Evolutionary conservation across 2,329 filamentous ascomycete genomes (phyloP).

Genomic region (Cladophialophora bantiana): DNA sequence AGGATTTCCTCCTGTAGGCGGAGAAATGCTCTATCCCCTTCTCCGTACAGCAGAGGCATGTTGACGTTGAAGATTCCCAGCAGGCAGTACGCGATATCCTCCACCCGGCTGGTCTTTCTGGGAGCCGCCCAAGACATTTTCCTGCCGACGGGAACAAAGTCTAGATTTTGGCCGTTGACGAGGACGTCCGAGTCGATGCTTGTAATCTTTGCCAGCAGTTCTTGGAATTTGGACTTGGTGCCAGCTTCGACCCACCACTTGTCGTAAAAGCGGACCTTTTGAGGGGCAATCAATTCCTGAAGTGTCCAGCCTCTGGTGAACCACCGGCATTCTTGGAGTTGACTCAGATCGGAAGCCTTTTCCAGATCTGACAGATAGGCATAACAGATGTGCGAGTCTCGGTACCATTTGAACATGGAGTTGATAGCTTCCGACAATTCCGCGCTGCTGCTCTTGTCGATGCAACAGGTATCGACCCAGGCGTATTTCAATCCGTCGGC

Average conservation of each 20-base stretch:
- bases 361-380: slow-evolving; percentile 31
- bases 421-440: slow-evolving; percentile 38
- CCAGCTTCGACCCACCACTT: slow-evolving; percentile 15
- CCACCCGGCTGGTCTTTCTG: slow-evolving; percentile 45
- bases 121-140: slow-evolving; percentile 10
- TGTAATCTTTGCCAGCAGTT: not conserved
- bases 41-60: slow-evolving; percentile 55
- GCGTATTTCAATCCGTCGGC: slow-evolving; percentile 31
- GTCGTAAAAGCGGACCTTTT: slow-evolving; percentile 31
- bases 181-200: slow-evolving; percentile 1
- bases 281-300: slow-evolving; percentile 33
- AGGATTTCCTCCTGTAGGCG: slow-evolving; percentile 38
- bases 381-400: slow-evolving; percentile 32
- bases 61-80: slow-evolving; percentile 55
- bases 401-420: slow-evolving; percentile 32
- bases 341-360: not conserved
- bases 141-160: not conserved
- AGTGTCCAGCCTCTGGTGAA: slow-evolving; percentile 36
- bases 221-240: not conserved
- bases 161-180: not conserved
- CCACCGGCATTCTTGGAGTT: slow-evolving; percentile 28
- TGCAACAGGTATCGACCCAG: slow-evolving; percentile 41
- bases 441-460: slow-evolving; percentile 39
- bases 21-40: slow-evolving; percentile 39
- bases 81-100: slow-evolving; percentile 56